These are phyloP conservation scores for Chrysanthemum lavandulifolium DNA, from an alignment of 129 eudicot genomes.

Conservation along the genomic window DNA sequence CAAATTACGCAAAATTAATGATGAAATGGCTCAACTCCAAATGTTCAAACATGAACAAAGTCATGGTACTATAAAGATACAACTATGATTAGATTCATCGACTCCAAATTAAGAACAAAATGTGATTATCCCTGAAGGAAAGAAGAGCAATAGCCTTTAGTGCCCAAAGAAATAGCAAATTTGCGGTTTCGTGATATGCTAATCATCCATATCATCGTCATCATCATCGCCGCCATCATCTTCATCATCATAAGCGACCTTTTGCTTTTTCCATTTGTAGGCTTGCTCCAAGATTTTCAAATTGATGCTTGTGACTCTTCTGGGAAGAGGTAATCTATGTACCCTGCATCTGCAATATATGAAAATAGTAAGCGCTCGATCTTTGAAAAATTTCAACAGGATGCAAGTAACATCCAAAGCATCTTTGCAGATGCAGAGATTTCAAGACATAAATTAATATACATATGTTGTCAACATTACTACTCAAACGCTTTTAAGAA, in stretches of 20 bases:
- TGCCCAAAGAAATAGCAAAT: not conserved
- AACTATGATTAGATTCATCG: no score
- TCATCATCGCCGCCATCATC: not conserved
- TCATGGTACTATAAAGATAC: no score
- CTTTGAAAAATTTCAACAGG: not conserved
- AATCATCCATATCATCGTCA: constrained; percentile 23
- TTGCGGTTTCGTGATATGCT: not conserved
- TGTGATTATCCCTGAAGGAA: not conserved
- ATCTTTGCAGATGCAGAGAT: not conserved
- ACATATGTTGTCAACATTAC: not conserved
- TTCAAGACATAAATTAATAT: not conserved
- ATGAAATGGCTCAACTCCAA: no score
- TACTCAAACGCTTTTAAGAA: not conserved
- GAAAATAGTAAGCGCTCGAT: not conserved
- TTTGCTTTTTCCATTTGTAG: constrained; percentile 81
- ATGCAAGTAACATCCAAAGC: not conserved
- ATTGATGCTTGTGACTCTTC: constrained; percentile 69
- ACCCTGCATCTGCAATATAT: constrained; percentile 65
- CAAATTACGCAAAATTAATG: no score
- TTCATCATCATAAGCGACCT: constrained; percentile 47
- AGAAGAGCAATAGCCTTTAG: constrained; percentile 7
- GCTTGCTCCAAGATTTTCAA: constrained; percentile 81
- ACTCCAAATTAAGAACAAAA: not conserved
- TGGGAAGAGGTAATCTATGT: constrained; percentile 87
- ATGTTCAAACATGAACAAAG: no score